phyloP scores from a whole-genome alignment of 129 eudicot genomes.

The Flaveria brownii region DNA sequence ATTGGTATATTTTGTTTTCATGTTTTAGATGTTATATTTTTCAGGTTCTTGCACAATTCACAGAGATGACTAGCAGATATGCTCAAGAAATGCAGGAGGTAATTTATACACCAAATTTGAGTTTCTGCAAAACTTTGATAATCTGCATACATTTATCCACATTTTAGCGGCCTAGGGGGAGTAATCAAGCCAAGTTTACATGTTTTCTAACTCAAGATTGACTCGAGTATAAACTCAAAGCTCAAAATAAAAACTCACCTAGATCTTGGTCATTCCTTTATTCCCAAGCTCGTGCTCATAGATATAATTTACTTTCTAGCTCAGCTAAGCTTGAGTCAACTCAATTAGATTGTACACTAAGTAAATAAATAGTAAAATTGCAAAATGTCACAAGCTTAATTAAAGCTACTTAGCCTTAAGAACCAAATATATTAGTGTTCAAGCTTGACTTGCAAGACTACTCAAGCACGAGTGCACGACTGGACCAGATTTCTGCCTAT shows the following conservation, averaged over 20 bases:
- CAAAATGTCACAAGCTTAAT: no score
- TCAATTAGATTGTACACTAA: no score
- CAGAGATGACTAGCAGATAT: conserved; percentile 95
- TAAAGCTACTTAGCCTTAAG: no score
- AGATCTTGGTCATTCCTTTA: neutral
- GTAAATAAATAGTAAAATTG: no score
- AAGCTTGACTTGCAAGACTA: no score
- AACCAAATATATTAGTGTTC: no score
- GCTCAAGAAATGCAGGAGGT: conserved; percentile 97
- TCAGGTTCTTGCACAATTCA: conserved; percentile 92
- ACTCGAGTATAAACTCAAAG: neutral
- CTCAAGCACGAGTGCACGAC: no score
- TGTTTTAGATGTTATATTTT: conserved; percentile 19
- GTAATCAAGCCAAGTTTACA: neutral
- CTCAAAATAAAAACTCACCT: neutral
- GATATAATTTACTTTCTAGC: neutral
- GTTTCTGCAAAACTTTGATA: no score
- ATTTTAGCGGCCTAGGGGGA: no score
- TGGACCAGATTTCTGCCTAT: no score
- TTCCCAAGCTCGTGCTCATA: neutral
- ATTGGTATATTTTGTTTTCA: neutral
- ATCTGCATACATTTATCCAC: no score
- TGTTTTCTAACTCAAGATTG: neutral
- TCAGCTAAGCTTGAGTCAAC: neutral
- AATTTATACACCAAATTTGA: neutral